Evolutionary conservation across 2,329 filamentous ascomycete genomes (phyloP).

Genomic region (Cladosporium cucumerinum): DNA sequence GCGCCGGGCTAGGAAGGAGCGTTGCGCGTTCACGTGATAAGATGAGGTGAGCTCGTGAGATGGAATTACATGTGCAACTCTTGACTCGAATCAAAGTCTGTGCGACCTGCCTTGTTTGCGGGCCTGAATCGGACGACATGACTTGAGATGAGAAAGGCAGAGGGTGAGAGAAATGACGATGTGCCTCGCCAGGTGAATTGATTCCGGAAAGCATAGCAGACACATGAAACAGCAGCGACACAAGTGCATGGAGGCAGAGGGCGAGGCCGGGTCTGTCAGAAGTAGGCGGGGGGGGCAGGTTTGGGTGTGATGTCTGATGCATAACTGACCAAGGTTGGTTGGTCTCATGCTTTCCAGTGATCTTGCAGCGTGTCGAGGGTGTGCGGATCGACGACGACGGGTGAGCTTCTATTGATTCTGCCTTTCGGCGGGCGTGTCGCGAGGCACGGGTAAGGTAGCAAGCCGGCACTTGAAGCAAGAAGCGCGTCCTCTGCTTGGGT

Average conservation of each 20-base stretch:
- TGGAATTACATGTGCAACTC: neutral
- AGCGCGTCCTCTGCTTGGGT: neutral
- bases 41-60: neutral
- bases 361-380: neutral
- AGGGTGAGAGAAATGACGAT: neutral
- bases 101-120: neutral
- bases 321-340: neutral
- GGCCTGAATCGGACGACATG: neutral
- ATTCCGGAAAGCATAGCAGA: neutral
- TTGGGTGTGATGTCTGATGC: neutral
- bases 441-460: neutral
- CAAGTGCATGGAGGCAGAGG: neutral
- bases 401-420: neutral
- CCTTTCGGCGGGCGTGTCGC: slow-evolving; percentile 2
- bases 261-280: neutral
- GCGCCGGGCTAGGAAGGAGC: neutral
- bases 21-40: neutral
- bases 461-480: neutral
- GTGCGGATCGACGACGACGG: neutral
- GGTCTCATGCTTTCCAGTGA: neutral
- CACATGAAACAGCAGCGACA: slow-evolving; percentile 1
- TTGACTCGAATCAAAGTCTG: neutral
- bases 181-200: neutral
- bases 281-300: neutral
- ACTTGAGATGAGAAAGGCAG: neutral